phyloP scores from a whole-genome alignment of 148 eudicot species.

The Rhododendron henanense region DNA sequence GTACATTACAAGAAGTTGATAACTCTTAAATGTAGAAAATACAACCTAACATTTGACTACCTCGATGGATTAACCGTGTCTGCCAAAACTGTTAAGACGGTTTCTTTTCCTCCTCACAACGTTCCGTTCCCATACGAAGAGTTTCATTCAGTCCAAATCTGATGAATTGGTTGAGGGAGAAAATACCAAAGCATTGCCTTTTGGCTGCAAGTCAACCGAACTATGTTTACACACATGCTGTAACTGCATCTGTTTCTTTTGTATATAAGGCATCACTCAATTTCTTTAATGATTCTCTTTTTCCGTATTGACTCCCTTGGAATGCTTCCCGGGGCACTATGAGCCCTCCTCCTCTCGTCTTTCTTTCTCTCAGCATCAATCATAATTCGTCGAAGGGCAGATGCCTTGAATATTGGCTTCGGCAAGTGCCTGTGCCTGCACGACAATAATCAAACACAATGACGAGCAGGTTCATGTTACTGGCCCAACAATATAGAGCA shows the following conservation, averaged over 20 bases:
- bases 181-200: background rate
- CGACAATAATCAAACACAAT: constrained; percentile 8
- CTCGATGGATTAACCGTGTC: background rate
- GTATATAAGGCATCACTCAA: constrained; percentile 39
- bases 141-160: background rate
- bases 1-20: background rate
- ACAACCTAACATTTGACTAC: background rate
- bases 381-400: constrained; percentile 47
- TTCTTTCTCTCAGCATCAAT: constrained; percentile 57
- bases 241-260: background rate
- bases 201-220: background rate
- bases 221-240: background rate
- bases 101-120: background rate
- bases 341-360: constrained; percentile 76
- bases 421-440: constrained; percentile 96
- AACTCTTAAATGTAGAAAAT: background rate
- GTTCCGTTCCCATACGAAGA: background rate
- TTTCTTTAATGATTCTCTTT: constrained; percentile 58
- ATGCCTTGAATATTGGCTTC: constrained; percentile 61
- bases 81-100: background rate
- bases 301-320: constrained; percentile 52
- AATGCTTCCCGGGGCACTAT: constrained; percentile 72
- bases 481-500: background rate
- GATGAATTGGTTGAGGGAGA: background rate
- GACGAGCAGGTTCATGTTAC: background rate